Conservation (phyloP, 805 yeast genomes). For the Maudiozyma barnettii region DNA sequence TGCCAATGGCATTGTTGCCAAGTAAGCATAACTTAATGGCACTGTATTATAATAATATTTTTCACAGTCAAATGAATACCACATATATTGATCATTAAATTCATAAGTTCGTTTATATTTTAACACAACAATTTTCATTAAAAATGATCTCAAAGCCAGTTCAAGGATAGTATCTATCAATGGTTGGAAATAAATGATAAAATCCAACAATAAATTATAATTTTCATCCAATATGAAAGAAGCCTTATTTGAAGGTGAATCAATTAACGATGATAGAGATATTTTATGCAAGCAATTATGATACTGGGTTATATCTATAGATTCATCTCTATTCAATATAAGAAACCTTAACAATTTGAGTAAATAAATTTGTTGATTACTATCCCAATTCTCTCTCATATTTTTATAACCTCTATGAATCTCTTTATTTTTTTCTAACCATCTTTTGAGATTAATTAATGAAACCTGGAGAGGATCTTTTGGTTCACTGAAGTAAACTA, state of each 20-base stretch:
- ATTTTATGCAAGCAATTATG: constrained; percentile 2
- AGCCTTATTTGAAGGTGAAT: constrained; percentile 1
- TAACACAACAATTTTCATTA: constrained; percentile 6
- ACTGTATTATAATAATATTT: neutral
- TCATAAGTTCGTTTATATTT: constrained; percentile 8
- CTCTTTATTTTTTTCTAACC: neutral
- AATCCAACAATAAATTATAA: constrained; percentile 10
- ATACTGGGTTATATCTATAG: neutral
- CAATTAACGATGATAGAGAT: constrained; percentile 2
- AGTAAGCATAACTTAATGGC: neutral
- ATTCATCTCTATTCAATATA: neutral
- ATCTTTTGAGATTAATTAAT: neutral
- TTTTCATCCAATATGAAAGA: constrained; percentile 2
- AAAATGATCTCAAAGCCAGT: neutral
- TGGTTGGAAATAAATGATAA: constrained; percentile 4
- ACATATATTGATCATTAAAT: constrained; percentile 2
- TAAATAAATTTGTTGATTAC: neutral
- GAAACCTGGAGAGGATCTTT: neutral
- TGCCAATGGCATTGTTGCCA: neutral
- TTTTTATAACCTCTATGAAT: constrained; percentile 1
- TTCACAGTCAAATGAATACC: constrained; percentile 5
- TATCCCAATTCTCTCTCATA: neutral
- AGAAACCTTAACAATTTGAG: constrained; percentile 3
- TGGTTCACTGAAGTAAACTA: neutral
- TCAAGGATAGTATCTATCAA: neutral